phyloP scores from a whole-genome alignment of 306 rosid species.

The Lathyrus tuberosus region DNA sequence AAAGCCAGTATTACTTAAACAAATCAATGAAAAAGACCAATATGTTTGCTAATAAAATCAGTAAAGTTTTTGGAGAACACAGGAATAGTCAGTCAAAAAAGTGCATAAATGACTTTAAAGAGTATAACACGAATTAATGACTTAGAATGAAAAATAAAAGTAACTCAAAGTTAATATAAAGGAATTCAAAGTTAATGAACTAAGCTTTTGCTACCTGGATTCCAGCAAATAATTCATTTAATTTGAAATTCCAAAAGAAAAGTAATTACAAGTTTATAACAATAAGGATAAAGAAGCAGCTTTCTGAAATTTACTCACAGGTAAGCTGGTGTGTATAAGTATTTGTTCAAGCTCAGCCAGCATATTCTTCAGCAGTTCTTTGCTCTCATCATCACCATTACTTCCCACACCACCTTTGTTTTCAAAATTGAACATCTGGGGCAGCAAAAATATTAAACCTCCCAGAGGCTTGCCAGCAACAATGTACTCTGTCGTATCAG shows the following conservation, averaged over 20 bases:
- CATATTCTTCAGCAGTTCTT: constrained; percentile 49
- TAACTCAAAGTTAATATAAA: constrained; percentile 31
- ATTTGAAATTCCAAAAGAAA: constrained; percentile 25
- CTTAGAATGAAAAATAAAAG: not conserved
- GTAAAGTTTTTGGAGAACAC: constrained; percentile 15
- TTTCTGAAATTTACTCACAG: constrained; percentile 66
- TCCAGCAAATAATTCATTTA: constrained; percentile 24
- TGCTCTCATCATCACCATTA: constrained; percentile 46
- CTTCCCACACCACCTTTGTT: constrained; percentile 45
- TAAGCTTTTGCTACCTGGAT: constrained; percentile 7
- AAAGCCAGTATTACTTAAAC: constrained; percentile 31
- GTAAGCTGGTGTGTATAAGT: constrained; percentile 75
- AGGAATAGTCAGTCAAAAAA: constrained; percentile 14
- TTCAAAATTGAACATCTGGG: constrained; percentile 63
- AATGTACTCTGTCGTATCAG: constrained; percentile 74
- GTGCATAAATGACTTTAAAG: not conserved
- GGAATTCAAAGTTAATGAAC: too few relatives aligned
- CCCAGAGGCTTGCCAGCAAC: constrained; percentile 79
- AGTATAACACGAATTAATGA: constrained; percentile 13
- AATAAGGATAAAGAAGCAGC: constrained; percentile 6
- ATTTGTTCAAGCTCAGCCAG: constrained; percentile 70
- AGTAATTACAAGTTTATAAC: constrained; percentile 3
- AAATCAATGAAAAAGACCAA: constrained; percentile 14
- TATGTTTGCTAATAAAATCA: constrained; percentile 6
- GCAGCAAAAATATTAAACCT: constrained; percentile 86